Evolutionary conservation across 441 rosid species (phyloP).

Genomic region (Flueggea neowawraea): DNA sequence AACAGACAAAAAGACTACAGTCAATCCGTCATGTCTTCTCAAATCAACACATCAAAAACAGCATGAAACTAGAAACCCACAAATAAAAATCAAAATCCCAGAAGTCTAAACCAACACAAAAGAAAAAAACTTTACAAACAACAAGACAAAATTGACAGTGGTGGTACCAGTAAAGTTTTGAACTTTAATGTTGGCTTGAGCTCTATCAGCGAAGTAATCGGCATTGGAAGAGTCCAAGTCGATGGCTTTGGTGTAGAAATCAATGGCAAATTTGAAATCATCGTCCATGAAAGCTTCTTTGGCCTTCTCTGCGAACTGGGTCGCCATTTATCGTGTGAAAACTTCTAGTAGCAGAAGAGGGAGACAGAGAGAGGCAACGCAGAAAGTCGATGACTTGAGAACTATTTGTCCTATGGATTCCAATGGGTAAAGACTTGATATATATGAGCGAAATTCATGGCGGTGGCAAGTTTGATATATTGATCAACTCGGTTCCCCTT

Average conservation of each 20-base stretch:
- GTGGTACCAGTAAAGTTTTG: constrained; percentile 51
- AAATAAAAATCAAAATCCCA: not conserved
- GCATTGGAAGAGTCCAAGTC: constrained; percentile 51
- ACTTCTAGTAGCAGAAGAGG: not conserved
- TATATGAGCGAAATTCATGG: too few relatives aligned
- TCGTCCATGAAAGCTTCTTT: constrained; percentile 85
- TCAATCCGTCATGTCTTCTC: not conserved
- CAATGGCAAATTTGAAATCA: constrained; percentile 66
- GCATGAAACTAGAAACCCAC: not conserved
- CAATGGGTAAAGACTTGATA: too few relatives aligned
- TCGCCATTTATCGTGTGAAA: constrained; percentile 34
- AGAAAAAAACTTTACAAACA: not conserved
- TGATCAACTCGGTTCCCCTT: too few relatives aligned
- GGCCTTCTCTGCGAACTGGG: constrained; percentile 57
- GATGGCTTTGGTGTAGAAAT: constrained; percentile 74
- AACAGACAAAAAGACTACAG: not conserved
- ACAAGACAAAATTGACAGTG: too few relatives aligned
- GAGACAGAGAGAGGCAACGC: too few relatives aligned
- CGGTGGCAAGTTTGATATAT: too few relatives aligned
- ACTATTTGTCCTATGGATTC: too few relatives aligned
- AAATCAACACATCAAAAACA: not conserved
- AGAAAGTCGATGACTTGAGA: too few relatives aligned
- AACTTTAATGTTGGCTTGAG: constrained; percentile 85
- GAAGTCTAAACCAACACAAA: not conserved
- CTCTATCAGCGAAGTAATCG: constrained; percentile 77